phyloP scores from a whole-genome alignment of 1,284 basidiomycete genomes.

The Ceratobasidium sp. region DNA sequence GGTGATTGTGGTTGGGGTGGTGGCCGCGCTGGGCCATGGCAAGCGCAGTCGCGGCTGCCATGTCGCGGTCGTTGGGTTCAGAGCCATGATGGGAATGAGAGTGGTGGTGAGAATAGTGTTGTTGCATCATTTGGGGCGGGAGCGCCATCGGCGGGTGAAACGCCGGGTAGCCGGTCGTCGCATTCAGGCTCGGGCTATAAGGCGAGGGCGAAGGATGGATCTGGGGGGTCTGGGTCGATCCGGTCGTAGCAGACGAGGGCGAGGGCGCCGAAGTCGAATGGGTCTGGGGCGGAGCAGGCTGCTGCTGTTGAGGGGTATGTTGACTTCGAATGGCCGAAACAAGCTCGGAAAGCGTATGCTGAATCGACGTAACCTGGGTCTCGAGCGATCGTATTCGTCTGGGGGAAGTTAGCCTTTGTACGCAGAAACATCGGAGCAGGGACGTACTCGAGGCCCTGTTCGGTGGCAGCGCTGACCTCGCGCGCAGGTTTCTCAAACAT shows the following conservation, averaged over 20 bases:
- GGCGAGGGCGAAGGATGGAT: slow-evolving; percentile 58
- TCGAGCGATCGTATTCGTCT: slow-evolving; percentile 89
- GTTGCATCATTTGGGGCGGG: slow-evolving; percentile 21
- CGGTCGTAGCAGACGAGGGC: slow-evolving; percentile 20
- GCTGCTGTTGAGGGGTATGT: slow-evolving; percentile 52
- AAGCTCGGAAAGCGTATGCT: slow-evolving; percentile 78
- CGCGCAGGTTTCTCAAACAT: slow-evolving; percentile 89
- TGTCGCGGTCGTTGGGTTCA: slow-evolving; percentile 27
- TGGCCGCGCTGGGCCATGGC: slow-evolving; percentile 30
- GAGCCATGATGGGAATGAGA: slow-evolving; percentile 12
- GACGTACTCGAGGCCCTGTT: slow-evolving; percentile 85
- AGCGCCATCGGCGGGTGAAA: slow-evolving; percentile 20
- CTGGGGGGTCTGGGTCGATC: slow-evolving; percentile 32
- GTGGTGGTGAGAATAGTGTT: slow-evolving; percentile 20
- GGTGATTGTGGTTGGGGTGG: not conserved
- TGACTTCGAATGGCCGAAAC: slow-evolving; percentile 64
- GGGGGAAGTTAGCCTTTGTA: slow-evolving; percentile 33
- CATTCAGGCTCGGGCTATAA: slow-evolving; percentile 53
- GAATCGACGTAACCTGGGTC: slow-evolving; percentile 78
- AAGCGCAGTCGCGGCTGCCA: slow-evolving; percentile 32
- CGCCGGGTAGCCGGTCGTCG: slow-evolving; percentile 22
- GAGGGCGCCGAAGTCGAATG: slow-evolving; percentile 30
- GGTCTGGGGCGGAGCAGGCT: not conserved
- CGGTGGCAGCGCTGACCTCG: slow-evolving; percentile 82
- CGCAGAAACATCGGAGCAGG: not conserved